phyloP scores from a whole-genome alignment of 257 asterid species.

The Verbascum thapsus region DNA sequence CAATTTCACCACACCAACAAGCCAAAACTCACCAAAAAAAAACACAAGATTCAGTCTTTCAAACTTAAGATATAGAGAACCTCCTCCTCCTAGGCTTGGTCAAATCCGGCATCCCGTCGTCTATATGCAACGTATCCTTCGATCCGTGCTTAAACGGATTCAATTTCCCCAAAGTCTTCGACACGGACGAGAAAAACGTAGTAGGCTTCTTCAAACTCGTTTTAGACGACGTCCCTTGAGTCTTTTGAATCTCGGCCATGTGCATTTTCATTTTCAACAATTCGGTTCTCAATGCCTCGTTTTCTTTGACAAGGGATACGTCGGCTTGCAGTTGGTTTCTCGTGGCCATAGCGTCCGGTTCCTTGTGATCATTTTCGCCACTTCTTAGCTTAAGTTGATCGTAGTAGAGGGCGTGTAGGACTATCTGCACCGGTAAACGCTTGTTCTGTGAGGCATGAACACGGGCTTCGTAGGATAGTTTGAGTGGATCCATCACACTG shows the following conservation, averaged over 20 bases:
- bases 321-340: conserved; percentile 74
- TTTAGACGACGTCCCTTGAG: conserved; percentile 50
- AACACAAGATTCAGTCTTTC: no score
- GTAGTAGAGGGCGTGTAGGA: conserved; percentile 87
- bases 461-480: conserved; percentile 85
- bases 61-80: conserved; percentile 73
- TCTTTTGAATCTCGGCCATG: conserved; percentile 62
- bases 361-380: conserved; percentile 48
- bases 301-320: conserved; percentile 68
- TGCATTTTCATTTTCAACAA: conserved; percentile 86
- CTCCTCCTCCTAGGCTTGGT: conserved; percentile 93
- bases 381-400: conserved; percentile 84
- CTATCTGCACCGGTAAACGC: conserved; percentile 87
- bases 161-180: conserved; percentile 76
- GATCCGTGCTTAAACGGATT: conserved; percentile 89
- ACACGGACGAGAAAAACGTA: conserved; percentile 81
- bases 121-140: conserved; percentile 70
- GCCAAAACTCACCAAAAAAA: no score
- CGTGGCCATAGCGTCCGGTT: conserved; percentile 52
- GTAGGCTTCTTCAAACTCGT: conserved; percentile 37
- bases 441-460: conserved; percentile 96
- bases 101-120: conserved; percentile 58
- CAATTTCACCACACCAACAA: conserved; percentile 36
- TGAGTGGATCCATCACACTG: conserved; percentile 89
- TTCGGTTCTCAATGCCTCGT: conserved; percentile 78